Evolutionary conservation across 2,329 filamentous ascomycete species (phyloP).

Genomic region (Colletotrichum chlorophyti): DNA sequence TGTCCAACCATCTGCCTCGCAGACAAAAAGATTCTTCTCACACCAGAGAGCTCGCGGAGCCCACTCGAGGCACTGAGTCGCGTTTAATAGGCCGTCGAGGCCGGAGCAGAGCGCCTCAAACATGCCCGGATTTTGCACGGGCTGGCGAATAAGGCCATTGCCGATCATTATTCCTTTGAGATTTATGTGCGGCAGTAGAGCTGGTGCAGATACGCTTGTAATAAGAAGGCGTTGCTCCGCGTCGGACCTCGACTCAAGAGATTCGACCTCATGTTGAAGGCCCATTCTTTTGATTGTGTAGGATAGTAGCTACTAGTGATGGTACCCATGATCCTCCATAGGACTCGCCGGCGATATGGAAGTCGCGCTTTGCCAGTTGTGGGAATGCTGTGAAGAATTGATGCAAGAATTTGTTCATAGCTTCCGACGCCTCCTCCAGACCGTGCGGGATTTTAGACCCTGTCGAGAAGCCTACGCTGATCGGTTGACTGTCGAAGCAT

Average conservation of each 20-base stretch:
- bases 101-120: constrained; percentile 1
- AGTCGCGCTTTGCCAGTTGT: neutral
- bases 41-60: neutral
- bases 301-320: neutral
- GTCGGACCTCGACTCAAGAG: no score
- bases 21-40: neutral
- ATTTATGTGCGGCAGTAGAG: neutral
- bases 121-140: neutral
- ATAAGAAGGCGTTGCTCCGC: neutral
- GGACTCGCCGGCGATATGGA: neutral
- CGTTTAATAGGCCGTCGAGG: neutral
- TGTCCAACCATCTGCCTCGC: neutral
- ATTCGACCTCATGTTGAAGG: neutral
- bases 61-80: neutral
- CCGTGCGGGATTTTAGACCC: neutral
- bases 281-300: neutral
- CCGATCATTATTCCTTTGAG: constrained; percentile 11
- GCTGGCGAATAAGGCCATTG: constrained; percentile 3
- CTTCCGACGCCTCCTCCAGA: neutral
- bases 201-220: neutral
- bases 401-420: neutral
- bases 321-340: constrained; percentile 5
- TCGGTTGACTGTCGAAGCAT: neutral
- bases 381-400: neutral
- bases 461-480: neutral